These are phyloP conservation scores for Astrephomene gubernaculifera DNA, from an alignment of 139 green algal genomes.

Conservation along the genomic window DNA sequence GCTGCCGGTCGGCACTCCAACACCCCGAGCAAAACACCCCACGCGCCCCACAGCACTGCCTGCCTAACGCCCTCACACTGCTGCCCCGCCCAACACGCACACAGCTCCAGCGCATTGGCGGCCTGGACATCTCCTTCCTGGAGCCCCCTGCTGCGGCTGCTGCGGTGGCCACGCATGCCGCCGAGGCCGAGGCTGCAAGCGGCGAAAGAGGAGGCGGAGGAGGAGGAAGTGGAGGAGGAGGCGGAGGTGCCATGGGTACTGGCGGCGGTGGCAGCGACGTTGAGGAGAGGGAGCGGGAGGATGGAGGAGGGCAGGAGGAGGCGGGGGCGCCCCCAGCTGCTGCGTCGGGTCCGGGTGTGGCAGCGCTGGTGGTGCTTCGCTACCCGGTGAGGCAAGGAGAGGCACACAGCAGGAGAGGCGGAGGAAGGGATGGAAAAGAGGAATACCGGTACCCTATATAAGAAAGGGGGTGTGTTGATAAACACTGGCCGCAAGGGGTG, in stretches of 20 bases:
- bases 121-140: constrained; percentile 30
- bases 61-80: neutral
- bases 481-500: neutral
- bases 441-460: too few species aligned
- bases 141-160: neutral
- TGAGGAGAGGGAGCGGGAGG: too few species aligned
- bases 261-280: too few species aligned
- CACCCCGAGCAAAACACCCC: neutral
- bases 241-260: too few species aligned
- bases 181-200: neutral
- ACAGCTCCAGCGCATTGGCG: constrained; percentile 1
- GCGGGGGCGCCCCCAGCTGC: neutral
- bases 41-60: neutral
- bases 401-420: neutral
- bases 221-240: too few species aligned
- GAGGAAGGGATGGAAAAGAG: too few species aligned
- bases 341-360: neutral
- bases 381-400: neutral
- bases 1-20: neutral
- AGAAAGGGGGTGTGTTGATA: neutral
- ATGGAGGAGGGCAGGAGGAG: too few species aligned
- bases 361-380: constrained; percentile 29
- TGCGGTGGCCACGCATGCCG: neutral
- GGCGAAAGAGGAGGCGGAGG: too few species aligned
- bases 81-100: neutral